These are phyloP conservation scores for Yamadazyma conglobata DNA, from an alignment of 1,139 yeast species.

Conservation along the genomic window DNA sequence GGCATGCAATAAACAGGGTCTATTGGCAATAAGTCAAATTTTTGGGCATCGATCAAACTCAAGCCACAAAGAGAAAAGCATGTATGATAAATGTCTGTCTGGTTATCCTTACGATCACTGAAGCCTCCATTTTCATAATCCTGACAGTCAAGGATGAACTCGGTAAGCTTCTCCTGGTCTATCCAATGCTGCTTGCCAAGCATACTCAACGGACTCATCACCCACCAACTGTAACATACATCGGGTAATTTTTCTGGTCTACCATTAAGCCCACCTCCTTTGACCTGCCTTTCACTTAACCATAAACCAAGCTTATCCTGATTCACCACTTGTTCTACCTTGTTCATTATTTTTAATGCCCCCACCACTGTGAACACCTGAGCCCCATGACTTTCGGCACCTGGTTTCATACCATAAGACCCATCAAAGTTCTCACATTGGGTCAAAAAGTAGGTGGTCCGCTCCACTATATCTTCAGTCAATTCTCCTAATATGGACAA, in stretches of 20 bases:
- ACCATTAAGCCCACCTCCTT: slow-evolving; percentile 90
- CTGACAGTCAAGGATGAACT: slow-evolving; percentile 74
- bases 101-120: slow-evolving; percentile 87
- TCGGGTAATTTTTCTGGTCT: slow-evolving; percentile 96
- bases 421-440: slow-evolving; percentile 90
- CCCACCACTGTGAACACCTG: slow-evolving; percentile 88
- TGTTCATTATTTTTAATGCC: slow-evolving; percentile 64
- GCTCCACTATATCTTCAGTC: slow-evolving; percentile 55
- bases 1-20: slow-evolving; percentile 93
- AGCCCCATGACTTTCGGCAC: slow-evolving; percentile 94
- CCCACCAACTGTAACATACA: slow-evolving; percentile 99
- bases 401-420: slow-evolving; percentile 91
- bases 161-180: slow-evolving; percentile 53
- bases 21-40: slow-evolving; percentile 47
- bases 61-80: slow-evolving; percentile 87
- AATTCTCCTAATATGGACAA: slow-evolving; percentile 66
- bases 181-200: slow-evolving; percentile 72
- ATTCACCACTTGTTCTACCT: slow-evolving; percentile 51
- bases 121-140: slow-evolving; percentile 82
- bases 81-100: slow-evolving; percentile 91
- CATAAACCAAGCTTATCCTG: slow-evolving; percentile 56
- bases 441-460: slow-evolving; percentile 63
- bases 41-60: slow-evolving; percentile 62
- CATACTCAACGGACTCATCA: slow-evolving; percentile 71
- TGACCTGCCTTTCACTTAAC: slow-evolving; percentile 88